Base-by-base conservation (phyloP, 305 asterid species). In the Caryopteris hybrid region DNA sequence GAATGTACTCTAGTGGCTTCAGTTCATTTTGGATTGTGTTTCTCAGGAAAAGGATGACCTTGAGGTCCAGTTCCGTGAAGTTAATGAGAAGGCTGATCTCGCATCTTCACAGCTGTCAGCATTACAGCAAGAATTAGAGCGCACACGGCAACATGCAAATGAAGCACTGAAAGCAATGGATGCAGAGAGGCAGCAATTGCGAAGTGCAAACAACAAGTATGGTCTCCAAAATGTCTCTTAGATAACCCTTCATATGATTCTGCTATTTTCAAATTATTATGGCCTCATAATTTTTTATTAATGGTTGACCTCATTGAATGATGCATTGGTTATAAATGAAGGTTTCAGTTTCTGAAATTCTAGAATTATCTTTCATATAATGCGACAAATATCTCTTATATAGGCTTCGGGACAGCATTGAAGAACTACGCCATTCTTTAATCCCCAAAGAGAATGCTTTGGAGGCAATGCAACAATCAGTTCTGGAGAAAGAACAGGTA, bases 81-180 rank as follows among this genome's bases (percentile, higher is more conserved):
- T 77, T 71, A 89, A 79, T 59, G 96, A 84, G 85, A 94, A 89
- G 81, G 88, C 97, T 55, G 96, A 94, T 56, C 84, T 29, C 10
- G 78, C 88, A 20, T 85, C 97, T 75, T 83, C 96, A 41, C 97
- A 94, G 82, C 76, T 89, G 65, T 79, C 89, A 72, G 80, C 91
- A 69, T 43, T 89, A 72, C 96, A 89, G 73, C 93, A 89, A 82
- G 98, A 94, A 76, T 74, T 94, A 72, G 99, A 94, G 67, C 98
- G 99, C 73, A 89, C 88, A 46, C 79, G 95, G 12, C 93, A 87
- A 71, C 92, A 94, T 11, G 92, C 99, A 21, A 92, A 85, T 80
- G 99, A 94, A 73, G 99, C 99, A 12, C 71, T 94, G 66, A 94
- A 89, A 83, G 92, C 98, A 77, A 89, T 94, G 70, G 99, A 91